phyloP scores from a whole-genome alignment of 768 basidiomycete species.

The Pulveroboletus frians region DNA sequence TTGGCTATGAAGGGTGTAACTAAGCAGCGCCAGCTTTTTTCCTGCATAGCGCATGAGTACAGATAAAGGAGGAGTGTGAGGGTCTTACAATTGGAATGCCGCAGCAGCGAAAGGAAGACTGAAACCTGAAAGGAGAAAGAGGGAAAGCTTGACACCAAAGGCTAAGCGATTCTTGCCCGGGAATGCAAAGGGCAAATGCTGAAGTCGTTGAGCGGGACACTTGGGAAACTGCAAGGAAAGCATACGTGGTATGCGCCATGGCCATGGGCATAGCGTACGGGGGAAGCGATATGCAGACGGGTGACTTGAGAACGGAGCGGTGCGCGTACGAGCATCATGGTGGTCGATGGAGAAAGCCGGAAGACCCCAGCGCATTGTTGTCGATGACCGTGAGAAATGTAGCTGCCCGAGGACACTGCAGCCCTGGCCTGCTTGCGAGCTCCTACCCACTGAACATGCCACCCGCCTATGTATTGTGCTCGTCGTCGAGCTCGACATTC shows the following conservation, averaged over 20 bases:
- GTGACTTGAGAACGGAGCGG: constrained; percentile 36
- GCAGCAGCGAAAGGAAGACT: constrained; percentile 63
- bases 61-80: background rate
- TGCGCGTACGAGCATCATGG: constrained; percentile 41
- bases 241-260: constrained; percentile 51
- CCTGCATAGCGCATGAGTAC: constrained; percentile 29
- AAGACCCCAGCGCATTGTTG: background rate
- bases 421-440: background rate
- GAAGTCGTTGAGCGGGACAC: constrained; percentile 4
- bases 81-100: constrained; percentile 58
- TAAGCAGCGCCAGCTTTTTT: constrained; percentile 33
- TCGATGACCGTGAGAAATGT: constrained; percentile 18
- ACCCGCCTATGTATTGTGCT: background rate
- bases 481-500: background rate
- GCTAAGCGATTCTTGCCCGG: constrained; percentile 46
- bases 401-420: no score
- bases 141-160: constrained; percentile 35
- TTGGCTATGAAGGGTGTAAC: constrained; percentile 8
- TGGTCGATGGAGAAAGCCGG: constrained; percentile 15
- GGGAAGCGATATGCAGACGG: constrained; percentile 21
- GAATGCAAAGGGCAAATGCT: constrained; percentile 56
- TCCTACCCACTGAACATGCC: background rate
- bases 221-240: background rate
- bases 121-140: constrained; percentile 51
- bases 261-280: constrained; percentile 45